phyloP scores from a whole-genome alignment of 78 protist genomes.

The Pelomyxa schiedti region DNA sequence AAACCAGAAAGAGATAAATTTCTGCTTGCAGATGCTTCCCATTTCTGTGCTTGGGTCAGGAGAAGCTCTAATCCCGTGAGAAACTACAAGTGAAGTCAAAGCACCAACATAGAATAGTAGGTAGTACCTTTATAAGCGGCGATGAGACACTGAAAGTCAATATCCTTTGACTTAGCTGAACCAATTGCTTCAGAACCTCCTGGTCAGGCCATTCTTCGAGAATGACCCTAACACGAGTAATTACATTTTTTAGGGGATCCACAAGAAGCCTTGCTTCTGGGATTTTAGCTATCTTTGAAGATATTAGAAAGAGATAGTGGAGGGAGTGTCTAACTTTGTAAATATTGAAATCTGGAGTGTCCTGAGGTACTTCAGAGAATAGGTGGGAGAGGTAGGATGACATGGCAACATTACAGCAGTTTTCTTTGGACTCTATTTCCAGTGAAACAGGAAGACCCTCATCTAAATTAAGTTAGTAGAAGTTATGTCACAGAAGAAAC shows the following conservation, averaged over 20 bases:
- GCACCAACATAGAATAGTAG: too few relatives aligned
- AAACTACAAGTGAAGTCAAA: too few relatives aligned
- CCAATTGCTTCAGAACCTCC: slow-evolving; percentile 7
- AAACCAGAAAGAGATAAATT: slow-evolving; percentile 14
- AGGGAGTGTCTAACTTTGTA: not conserved
- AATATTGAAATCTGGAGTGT: not conserved
- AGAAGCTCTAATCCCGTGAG: slow-evolving; percentile 63
- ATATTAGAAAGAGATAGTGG: not conserved
- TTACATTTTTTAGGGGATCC: slow-evolving; percentile 28
- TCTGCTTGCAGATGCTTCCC: slow-evolving; percentile 49
- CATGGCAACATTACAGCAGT: too few relatives aligned
- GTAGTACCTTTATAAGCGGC: slow-evolving; percentile 52
- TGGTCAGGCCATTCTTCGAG: slow-evolving; percentile 38
- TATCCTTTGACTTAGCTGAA: slow-evolving; percentile 21
- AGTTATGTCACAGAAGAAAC: too few relatives aligned
- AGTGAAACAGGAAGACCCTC: too few relatives aligned
- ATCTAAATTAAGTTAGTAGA: too few relatives aligned
- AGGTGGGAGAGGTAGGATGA: slow-evolving; percentile 12
- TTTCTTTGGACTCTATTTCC: too few relatives aligned
- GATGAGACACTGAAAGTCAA: slow-evolving; percentile 24
- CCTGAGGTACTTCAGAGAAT: not conserved
- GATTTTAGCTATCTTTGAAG: too few relatives aligned
- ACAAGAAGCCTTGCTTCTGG: slow-evolving; percentile 21
- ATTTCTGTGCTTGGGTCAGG: slow-evolving; percentile 44
- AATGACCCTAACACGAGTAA: slow-evolving; percentile 5